Percentiles rank a stretch among this genome's conserved stretches.
phyloP scores from a whole-genome alignment of 2,329 filamentous ascomycete genomes.

The Seiridium cupressi region DNA sequence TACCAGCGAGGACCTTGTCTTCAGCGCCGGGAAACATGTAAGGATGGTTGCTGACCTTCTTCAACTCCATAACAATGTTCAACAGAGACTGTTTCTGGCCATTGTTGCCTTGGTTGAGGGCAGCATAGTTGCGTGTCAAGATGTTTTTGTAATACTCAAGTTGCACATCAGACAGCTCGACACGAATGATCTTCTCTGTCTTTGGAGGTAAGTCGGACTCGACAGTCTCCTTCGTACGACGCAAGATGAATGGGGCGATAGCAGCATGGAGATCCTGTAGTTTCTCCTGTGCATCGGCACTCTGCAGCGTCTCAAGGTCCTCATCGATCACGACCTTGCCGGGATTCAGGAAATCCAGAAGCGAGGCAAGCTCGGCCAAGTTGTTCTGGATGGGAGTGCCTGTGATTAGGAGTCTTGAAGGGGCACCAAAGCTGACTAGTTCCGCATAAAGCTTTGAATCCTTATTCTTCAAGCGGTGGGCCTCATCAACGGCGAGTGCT shows the following conservation, averaged over 20 bases:
- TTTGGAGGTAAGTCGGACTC: conserved; percentile 96
- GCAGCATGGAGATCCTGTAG: conserved; percentile 80
- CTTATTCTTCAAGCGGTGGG: conserved; percentile 92
- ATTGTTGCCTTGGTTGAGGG: conserved; percentile 83
- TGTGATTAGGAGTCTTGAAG: conserved; percentile 88
- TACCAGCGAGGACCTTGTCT: conserved; percentile 80
- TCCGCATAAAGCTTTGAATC: conserved; percentile 91
- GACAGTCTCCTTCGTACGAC: conserved; percentile 94
- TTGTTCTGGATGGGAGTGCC: conserved; percentile 98
- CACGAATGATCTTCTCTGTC: conserved; percentile 97
- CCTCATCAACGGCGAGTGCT: conserved; percentile 93
- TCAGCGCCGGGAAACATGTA: conserved; percentile 97
- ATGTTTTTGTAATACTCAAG: conserved; percentile 99
- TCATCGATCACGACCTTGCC: conserved; percentile 88
- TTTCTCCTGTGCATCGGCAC: conserved; percentile 81
- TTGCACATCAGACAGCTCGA: conserved; percentile 94
- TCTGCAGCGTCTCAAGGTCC: conserved; percentile 77
- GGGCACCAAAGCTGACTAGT: conserved; percentile 81
- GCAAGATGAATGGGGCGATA: conserved; percentile 91
- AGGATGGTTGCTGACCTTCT: conserved; percentile 98
- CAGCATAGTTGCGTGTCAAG: conserved; percentile 91
- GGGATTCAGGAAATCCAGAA: conserved; percentile 97
- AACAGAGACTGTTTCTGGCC: conserved; percentile 93
- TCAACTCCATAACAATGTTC: conserved; percentile 99
- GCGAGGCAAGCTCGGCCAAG: conserved; percentile 82